A percentile compares a stretch with the other conserved stretches of the same genome.
phyloP scores from a whole-genome alignment of 2,329 filamentous ascomycete species.

The Microcyclospora tardicrescens region DNA sequence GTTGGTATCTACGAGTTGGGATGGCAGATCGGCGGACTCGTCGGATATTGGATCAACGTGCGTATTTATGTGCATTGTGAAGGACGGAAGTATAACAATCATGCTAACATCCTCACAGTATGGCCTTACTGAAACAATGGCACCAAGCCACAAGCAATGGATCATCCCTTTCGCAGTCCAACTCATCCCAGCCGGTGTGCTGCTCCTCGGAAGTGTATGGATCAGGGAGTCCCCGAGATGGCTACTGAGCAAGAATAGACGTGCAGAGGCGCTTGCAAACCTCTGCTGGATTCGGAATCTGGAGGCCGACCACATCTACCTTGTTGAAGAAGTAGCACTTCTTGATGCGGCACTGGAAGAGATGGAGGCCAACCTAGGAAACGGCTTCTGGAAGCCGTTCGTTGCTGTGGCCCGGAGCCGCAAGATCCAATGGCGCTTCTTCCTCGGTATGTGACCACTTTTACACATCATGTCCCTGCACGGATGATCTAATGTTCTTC shows the following conservation, averaged over 20 bases:
- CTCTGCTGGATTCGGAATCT: constrained; percentile 53
- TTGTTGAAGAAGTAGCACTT: constrained; percentile 58
- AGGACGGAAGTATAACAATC: no score
- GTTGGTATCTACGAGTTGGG: constrained; percentile 46
- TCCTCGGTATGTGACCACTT: constrained; percentile 42
- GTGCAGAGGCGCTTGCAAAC: constrained; percentile 30
- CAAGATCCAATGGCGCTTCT: constrained; percentile 56
- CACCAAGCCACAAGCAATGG: constrained; percentile 32
- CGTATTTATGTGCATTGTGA: background rate
- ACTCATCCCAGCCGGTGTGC: constrained; percentile 51
- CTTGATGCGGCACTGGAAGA: constrained; percentile 58
- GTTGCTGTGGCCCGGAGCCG: constrained; percentile 39
- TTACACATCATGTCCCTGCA: no score
- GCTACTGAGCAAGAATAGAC: constrained; percentile 29
- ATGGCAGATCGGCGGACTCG: constrained; percentile 40
- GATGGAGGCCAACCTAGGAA: constrained; percentile 49
- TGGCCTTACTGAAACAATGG: constrained; percentile 31
- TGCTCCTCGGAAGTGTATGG: constrained; percentile 34
- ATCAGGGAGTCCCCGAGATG: constrained; percentile 33
- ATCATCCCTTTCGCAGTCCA: constrained; percentile 46
- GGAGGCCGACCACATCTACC: constrained; percentile 46
- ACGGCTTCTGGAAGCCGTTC: constrained; percentile 66
- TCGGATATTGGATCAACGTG: constrained; percentile 36
- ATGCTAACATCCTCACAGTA: constrained; percentile 21
- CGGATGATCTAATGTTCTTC: no score